Conservation (phyloP, 2,329 filamentous ascomycete genomes). For the Talaromyces sp. region DNA sequence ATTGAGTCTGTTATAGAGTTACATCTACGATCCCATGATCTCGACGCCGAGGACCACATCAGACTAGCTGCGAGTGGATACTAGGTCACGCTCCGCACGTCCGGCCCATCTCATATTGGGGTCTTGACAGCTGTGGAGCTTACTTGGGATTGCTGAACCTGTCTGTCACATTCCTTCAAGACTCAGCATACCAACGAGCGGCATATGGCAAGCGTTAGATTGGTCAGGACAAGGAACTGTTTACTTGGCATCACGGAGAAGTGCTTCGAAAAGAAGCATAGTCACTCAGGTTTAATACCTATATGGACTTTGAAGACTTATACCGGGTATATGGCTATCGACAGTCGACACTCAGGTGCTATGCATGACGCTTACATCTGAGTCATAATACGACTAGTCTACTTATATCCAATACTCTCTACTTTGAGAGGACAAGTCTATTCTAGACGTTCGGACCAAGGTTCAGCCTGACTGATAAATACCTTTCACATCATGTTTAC, state of each 20-base stretch:
- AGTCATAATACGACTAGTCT: neutral
- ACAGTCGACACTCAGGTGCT: neutral
- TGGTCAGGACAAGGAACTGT: neutral
- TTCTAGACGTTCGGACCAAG: slow-evolving; percentile 10
- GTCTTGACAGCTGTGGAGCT: slow-evolving; percentile 15
- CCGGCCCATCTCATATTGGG: slow-evolving; percentile 18
- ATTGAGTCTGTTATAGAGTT: neutral
- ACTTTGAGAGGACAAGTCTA: neutral
- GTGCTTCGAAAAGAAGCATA: neutral
- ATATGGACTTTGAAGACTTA: neutral
- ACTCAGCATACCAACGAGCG: slow-evolving; percentile 23
- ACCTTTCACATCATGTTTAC: slow-evolving; percentile 5
- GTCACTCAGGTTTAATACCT: neutral
- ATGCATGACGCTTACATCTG: slow-evolving; percentile 34
- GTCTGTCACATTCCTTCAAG: slow-evolving; percentile 30
- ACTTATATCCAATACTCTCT: neutral
- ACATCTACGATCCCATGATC: neutral
- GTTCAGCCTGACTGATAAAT: slow-evolving; percentile 8
- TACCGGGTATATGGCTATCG: neutral
- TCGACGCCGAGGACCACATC: neutral
- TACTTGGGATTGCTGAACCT: slow-evolving; percentile 28
- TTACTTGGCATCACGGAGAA: slow-evolving; percentile 2
- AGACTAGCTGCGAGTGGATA: neutral
- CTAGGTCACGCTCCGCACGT: neutral
- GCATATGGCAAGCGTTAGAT: neutral